Base-by-base conservation (phyloP, 352 stramenopile species). In the Globisporangium abappressorium region DNA sequence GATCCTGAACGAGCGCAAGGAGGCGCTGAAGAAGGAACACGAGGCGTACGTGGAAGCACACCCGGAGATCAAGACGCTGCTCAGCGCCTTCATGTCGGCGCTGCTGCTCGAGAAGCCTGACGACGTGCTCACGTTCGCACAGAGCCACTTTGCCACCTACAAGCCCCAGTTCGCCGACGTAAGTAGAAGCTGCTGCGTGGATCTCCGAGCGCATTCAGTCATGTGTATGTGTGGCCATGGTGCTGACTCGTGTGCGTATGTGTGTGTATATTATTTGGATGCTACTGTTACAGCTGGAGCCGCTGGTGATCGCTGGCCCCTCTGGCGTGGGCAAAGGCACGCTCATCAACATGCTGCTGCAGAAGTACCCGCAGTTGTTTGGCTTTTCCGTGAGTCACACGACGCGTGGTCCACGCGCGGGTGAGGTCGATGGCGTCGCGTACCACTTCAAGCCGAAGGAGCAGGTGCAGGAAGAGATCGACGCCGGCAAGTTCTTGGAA, bases 311-410 rank as follows among this genome's bases (percentile, higher is more conserved):
- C 62, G 87, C 90, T 26, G 95, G 89, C 20, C 95, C 90, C 14
- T 97, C 84, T 43, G 93, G 94, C 7, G 94, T 98, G 4, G 96
- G 96, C 60, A 99, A 99, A 76, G 96, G 96, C 54, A 99, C 97
- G 66, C 81, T 99, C 62, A 98, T 99, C 75, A 93, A 95, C 68
- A 78, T 92, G 66, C 78, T 99, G 11, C 79, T 98, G 63, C 71
- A 82, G 62, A 77, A 93, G 56, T 97, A 89, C 65, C 90, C 92
- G 15, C 64, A 82, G 7, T 73, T 84, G 15, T 98, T 99, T 75
- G 96, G 94, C 54, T 99, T 99, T 70, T 98, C 89, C 4, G 97
- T 99, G 68, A 99, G 94, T 68, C 97, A 99, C 76, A 99, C 98
- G 46, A 99, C 98, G 14, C 89, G 98, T 51, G 87, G 82, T 12